Evolutionary conservation across 2,329 filamentous ascomycete genomes (phyloP).

Genomic region (Colletotrichum karsti): DNA sequence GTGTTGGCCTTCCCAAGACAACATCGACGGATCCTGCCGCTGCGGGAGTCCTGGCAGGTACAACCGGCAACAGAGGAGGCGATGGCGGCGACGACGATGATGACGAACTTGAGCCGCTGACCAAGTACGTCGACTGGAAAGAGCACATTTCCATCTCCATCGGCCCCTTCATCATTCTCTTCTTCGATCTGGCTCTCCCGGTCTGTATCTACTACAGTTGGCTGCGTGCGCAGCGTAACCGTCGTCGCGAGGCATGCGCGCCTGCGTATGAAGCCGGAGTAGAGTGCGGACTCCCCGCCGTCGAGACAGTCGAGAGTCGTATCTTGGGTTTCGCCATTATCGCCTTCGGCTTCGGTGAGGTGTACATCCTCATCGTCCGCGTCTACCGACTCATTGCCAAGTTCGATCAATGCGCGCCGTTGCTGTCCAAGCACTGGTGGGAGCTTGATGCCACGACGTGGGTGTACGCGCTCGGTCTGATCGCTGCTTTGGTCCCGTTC

Average conservation of each 20-base stretch:
- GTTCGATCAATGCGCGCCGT: conserved; percentile 18
- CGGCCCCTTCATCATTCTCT: conserved; percentile 25
- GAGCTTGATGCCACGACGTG: conserved; percentile 26
- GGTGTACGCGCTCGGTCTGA: conserved; percentile 25
- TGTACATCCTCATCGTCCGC: conserved; percentile 26
- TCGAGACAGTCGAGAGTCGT: conserved; percentile 21
- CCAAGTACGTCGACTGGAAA: conserved; percentile 27
- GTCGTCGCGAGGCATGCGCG: conserved; percentile 10
- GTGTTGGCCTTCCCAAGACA: conserved; percentile 17
- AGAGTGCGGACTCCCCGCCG: conserved; percentile 3
- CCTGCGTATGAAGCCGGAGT: conserved; percentile 17
- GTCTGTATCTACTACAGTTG: conserved; percentile 28
- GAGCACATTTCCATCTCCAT: conserved; percentile 28
- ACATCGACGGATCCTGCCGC: conserved; percentile 11
- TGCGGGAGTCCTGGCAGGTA: conserved; percentile 10
- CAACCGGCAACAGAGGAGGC: neutral
- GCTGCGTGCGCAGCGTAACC: conserved; percentile 23
- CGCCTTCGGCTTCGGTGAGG: conserved; percentile 23
- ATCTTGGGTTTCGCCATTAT: conserved; percentile 26
- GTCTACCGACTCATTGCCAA: conserved; percentile 24
- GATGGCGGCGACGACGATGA: conserved; percentile 2
- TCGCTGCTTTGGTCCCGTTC: conserved; percentile 21
- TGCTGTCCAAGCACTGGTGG: conserved; percentile 22
- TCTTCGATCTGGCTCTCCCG: conserved; percentile 21
- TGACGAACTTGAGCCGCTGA: conserved; percentile 25